Evolutionary conservation across 495 filamentous ascomycete species (phyloP).

Genomic region (Xylaria intraflava): DNA sequence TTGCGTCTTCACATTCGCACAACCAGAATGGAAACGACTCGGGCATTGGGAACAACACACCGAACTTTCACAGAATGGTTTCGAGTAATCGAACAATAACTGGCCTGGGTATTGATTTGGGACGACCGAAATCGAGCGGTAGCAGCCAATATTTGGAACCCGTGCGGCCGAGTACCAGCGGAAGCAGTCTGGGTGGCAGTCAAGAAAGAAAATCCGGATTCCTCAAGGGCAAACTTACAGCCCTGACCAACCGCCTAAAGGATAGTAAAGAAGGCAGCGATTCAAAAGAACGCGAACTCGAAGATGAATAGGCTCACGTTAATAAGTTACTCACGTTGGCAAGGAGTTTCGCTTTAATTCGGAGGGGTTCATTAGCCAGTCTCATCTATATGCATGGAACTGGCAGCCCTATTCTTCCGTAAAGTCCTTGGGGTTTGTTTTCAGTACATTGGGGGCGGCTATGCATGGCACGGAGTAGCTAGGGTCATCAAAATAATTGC

Average conservation of each 20-base stretch:
- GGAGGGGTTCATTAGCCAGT: not conserved
- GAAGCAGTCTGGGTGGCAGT: slow-evolving; percentile 9
- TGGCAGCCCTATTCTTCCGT: not conserved
- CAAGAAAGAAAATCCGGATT: slow-evolving; percentile 25
- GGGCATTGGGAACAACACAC: slow-evolving; percentile 20
- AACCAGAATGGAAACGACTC: slow-evolving; percentile 12
- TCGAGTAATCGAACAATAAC: slow-evolving; percentile 27
- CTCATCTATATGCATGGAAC: not conserved
- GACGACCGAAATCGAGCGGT: slow-evolving; percentile 23
- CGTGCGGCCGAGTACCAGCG: slow-evolving; percentile 11
- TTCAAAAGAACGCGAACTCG: slow-evolving; percentile 14
- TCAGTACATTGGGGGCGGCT: not conserved
- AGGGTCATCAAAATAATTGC: not conserved
- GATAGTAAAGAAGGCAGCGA: slow-evolving; percentile 28
- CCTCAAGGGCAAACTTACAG: slow-evolving; percentile 35
- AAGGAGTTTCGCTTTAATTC: not conserved
- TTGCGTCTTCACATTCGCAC: slow-evolving; percentile 39
- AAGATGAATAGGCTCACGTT: slow-evolving; percentile 10
- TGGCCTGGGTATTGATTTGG: slow-evolving; percentile 21
- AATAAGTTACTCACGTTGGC: not conserved
- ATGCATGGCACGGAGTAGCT: slow-evolving; percentile 8
- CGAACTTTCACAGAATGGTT: slow-evolving; percentile 35
- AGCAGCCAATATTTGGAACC: slow-evolving; percentile 18
- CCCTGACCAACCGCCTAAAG: slow-evolving; percentile 31
- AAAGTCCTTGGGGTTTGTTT: not conserved